These are phyloP conservation scores for Neopestalotiopsis clavispora DNA, from an alignment of 2,329 filamentous ascomycete genomes.

Conservation along the genomic window DNA sequence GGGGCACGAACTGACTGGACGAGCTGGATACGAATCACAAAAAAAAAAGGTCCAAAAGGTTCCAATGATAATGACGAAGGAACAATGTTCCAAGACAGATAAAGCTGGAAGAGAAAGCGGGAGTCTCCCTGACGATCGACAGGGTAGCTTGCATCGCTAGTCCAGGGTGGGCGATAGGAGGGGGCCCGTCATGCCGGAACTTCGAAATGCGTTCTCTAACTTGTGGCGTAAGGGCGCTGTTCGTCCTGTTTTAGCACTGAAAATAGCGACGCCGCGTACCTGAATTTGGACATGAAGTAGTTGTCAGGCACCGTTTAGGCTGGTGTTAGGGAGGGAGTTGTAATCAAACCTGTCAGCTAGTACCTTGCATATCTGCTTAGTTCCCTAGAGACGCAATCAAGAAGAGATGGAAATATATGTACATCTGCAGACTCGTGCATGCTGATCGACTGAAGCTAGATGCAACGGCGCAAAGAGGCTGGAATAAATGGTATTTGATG, in stretches of 20 bases:
- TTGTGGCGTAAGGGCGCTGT: neutral
- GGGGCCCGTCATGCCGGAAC: constrained; percentile 2
- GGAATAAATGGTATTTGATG: neutral
- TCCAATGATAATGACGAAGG: neutral
- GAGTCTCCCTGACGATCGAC: constrained; percentile 11
- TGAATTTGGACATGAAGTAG: neutral
- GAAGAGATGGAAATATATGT: neutral
- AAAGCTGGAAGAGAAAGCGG: neutral
- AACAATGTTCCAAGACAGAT: neutral
- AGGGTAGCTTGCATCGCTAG: neutral
- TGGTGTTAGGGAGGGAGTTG: neutral
- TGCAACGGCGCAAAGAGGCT: neutral
- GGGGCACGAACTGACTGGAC: no score
- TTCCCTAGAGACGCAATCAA: neutral
- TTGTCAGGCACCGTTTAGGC: neutral
- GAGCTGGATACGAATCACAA: no score
- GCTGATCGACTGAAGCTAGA: neutral
- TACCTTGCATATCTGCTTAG: neutral
- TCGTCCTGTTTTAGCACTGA: neutral
- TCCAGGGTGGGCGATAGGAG: neutral
- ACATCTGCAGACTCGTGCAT: neutral
- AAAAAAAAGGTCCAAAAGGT: no score
- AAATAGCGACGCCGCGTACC: neutral
- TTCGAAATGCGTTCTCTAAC: neutral
- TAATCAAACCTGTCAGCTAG: neutral